phyloP scores from a whole-genome alignment of 179 eudicot species.

The Spinacia oleracea region DNA sequence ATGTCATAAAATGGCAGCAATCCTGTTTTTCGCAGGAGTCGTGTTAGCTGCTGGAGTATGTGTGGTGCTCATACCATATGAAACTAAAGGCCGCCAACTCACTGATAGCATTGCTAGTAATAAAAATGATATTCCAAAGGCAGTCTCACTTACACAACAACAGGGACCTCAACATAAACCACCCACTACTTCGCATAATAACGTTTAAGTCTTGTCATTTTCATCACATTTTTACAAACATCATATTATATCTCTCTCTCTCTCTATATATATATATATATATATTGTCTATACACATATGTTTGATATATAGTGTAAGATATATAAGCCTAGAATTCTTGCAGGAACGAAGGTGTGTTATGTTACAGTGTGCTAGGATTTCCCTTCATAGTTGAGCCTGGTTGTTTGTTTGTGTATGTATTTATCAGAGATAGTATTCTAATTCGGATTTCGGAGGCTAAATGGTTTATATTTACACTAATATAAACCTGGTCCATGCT shows the following conservation, averaged over 20 bases:
- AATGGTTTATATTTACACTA: too few relatives aligned
- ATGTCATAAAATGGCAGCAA: slow-evolving; percentile 56
- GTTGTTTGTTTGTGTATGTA: background rate
- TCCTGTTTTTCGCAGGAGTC: slow-evolving; percentile 50
- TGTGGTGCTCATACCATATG: slow-evolving; percentile 57
- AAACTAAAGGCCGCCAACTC: slow-evolving; percentile 64
- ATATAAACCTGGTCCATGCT: too few relatives aligned
- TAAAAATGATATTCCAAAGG: slow-evolving; percentile 19
- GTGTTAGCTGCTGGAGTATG: slow-evolving; percentile 43
- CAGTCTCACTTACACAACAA: background rate
- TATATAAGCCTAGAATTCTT: background rate
- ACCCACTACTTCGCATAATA: background rate
- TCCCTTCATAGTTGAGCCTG: background rate
- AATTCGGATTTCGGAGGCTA: background rate
- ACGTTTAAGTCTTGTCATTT: background rate
- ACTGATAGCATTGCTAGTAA: slow-evolving; percentile 39
- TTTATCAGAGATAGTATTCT: background rate
- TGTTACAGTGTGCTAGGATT: background rate
- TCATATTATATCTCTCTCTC: background rate
- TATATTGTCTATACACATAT: background rate
- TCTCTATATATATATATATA: too few relatives aligned
- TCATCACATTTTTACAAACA: background rate
- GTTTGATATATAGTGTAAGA: background rate
- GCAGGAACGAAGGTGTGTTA: background rate
- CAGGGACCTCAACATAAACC: background rate